Evolutionary conservation across 2,329 filamentous ascomycete species (phyloP), one percentile per base, ranked within the genome.

Genomic region (Mariannaea sp.): DNA sequence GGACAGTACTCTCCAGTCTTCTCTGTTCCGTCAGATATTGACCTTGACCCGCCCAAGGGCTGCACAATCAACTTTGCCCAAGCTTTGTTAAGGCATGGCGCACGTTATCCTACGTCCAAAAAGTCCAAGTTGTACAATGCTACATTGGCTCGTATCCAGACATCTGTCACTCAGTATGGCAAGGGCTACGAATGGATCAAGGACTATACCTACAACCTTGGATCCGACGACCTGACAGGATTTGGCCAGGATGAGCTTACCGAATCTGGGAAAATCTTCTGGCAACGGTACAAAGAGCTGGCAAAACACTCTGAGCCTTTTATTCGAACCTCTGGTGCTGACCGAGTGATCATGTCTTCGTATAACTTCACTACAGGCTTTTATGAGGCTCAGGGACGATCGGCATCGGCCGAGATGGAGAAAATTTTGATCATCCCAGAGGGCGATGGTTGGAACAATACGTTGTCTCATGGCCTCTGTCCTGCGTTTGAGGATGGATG

Each of bases 1-100:
- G 92, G 92, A 50, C 91, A 93, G 70, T 96, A 96, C 71, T 88
- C 90, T 14, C 90, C 92, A 2, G 95, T 85, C 74, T 96, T 89
- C 72, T 81, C 86, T 1, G 86, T 92, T 0, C 80, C 85, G 6
- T 91, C 88, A 1, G 76, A 82, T 3, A 82, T 90, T 44, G 76
- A 83, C 13, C 63, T 78, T 6, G 75, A 77, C 7, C 74, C 88
- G 1, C 92, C 91, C 0, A 61, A 75, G 1, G 78, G 77, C n/a
- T 97, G 92, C 73, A 75, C 81, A 10, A 75, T 93, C 62, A 93
- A 86, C 3, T 93, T 96, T 71, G 92, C 82, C 1, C 88, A 92
- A 65, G 77, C 92, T 19, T 80, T 97, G 41, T 92, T 90, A 17
- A 85, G 92, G 2, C 92, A 97, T 69, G 92, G 92, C 41, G 89